These are phyloP conservation scores for Aleurites moluccanus DNA, from an alignment of 441 rosid genomes.

Conservation along the genomic window DNA sequence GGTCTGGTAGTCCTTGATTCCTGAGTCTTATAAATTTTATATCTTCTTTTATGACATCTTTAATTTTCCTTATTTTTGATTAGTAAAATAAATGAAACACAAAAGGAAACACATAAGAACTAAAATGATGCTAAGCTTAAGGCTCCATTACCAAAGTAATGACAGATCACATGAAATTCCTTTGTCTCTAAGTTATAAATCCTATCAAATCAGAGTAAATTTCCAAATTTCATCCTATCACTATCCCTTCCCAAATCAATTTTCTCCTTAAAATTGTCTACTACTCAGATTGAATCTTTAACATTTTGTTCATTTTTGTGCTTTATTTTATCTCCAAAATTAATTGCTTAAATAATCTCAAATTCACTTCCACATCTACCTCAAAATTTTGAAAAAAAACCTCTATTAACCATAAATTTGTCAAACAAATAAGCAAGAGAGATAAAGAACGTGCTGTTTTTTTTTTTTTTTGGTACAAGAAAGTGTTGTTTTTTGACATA, in stretches of 20 bases:
- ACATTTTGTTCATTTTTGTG: background rate
- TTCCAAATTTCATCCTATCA: background rate
- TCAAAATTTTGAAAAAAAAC: background rate
- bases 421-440: background rate
- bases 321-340: background rate
- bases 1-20: background rate
- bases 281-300: background rate
- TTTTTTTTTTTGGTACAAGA: too few species aligned
- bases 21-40: background rate
- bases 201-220: background rate
- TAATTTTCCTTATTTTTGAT: background rate
- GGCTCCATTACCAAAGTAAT: background rate
- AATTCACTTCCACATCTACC: background rate
- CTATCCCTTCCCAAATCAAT: background rate
- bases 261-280: background rate
- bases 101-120: background rate
- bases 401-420: background rate
- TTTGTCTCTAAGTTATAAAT: background rate
- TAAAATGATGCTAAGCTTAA: too few species aligned
- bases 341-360: background rate
- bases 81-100: background rate
- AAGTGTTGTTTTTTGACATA: slow-evolving; percentile 31
- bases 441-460: too few species aligned
- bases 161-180: background rate
- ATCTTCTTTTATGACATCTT: background rate